phyloP scores from a whole-genome alignment of 305 asterid species.

The Salvia sclarea region DNA sequence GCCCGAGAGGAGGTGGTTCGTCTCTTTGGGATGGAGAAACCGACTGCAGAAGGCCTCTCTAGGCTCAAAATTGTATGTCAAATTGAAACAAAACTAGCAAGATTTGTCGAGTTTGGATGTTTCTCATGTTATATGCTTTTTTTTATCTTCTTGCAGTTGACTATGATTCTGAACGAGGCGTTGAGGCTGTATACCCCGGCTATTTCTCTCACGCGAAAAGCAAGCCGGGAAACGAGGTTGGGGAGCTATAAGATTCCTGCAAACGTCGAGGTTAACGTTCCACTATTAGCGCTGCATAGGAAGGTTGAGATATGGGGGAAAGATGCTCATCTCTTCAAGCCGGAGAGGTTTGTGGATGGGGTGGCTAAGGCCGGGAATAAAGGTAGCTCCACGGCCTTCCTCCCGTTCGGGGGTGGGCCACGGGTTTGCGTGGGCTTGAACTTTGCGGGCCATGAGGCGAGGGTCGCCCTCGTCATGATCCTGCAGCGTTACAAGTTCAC shows the following conservation, averaged over 20 bases:
- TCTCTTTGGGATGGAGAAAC: slow-evolving; percentile 35
- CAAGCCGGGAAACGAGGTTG: slow-evolving; percentile 25
- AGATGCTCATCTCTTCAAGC: slow-evolving; percentile 46
- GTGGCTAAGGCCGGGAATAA: slow-evolving; percentile 41
- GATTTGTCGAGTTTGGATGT: no score
- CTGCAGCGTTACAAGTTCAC: slow-evolving; percentile 45
- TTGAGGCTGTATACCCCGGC: slow-evolving; percentile 50
- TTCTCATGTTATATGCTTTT: background rate
- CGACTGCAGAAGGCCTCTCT: slow-evolving; percentile 34
- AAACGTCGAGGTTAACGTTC: slow-evolving; percentile 36
- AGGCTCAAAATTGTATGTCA: slow-evolving; percentile 37
- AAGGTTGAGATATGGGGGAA: slow-evolving; percentile 46
- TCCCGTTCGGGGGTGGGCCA: slow-evolving; percentile 52
- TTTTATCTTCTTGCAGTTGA: slow-evolving; percentile 35
- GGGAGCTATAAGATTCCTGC: slow-evolving; percentile 43
- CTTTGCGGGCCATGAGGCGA: slow-evolving; percentile 50
- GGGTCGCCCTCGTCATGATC: slow-evolving; percentile 45
- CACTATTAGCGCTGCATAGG: slow-evolving; percentile 40
- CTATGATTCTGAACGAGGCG: slow-evolving; percentile 47
- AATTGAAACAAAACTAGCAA: no score
- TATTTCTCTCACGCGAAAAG: slow-evolving; percentile 34
- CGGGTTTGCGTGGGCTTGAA: slow-evolving; percentile 54
- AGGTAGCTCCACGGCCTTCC: slow-evolving; percentile 39
- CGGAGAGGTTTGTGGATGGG: slow-evolving; percentile 51
- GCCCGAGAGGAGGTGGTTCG: slow-evolving; percentile 42